These are phyloP conservation scores for Bimuria novae-zelandiae DNA, from an alignment of 2,329 filamentous ascomycete species.

Conservation along the genomic window DNA sequence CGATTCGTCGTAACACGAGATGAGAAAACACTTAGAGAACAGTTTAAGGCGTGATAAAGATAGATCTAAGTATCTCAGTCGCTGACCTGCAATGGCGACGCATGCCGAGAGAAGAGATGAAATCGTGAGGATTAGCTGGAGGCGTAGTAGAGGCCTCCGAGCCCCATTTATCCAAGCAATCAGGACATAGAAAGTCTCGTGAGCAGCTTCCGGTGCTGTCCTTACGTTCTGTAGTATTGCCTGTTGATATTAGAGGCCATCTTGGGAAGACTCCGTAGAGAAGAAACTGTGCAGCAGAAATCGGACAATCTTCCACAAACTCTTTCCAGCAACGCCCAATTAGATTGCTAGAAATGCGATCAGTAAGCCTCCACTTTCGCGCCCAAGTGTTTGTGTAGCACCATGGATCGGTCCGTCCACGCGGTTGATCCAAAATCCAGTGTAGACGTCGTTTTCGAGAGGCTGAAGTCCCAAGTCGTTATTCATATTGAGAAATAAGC, in stretches of 20 bases:
- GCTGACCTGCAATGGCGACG: slow-evolving; percentile 25
- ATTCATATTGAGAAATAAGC: neutral
- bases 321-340: slow-evolving; percentile 14
- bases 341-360: slow-evolving; percentile 32
- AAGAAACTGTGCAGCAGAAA: slow-evolving; percentile 15
- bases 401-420: slow-evolving; percentile 13
- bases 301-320: slow-evolving; percentile 22
- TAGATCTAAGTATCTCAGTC: neutral
- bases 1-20: slow-evolving; percentile 35
- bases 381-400: slow-evolving; percentile 22
- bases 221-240: slow-evolving; percentile 39
- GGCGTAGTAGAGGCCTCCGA: slow-evolving; percentile 15
- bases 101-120: slow-evolving; percentile 21
- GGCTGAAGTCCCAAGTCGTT: neutral
- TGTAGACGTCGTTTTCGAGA: slow-evolving; percentile 20
- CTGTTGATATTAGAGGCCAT: slow-evolving; percentile 40
- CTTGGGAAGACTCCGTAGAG: slow-evolving; percentile 15
- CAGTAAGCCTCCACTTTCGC: slow-evolving; percentile 17
- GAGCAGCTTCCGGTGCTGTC: slow-evolving; percentile 14
- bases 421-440: slow-evolving; percentile 27
- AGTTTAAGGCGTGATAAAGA: neutral
- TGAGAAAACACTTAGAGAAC: slow-evolving; percentile 32
- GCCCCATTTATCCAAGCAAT: slow-evolving; percentile 20
- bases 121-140: slow-evolving; percentile 22
- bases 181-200: slow-evolving; percentile 3